Percentiles rank a stretch among this genome's conserved stretches.
Evolutionary conservation across 2,329 filamentous ascomycete species (phyloP).

Genomic region (Eutypa lata): DNA sequence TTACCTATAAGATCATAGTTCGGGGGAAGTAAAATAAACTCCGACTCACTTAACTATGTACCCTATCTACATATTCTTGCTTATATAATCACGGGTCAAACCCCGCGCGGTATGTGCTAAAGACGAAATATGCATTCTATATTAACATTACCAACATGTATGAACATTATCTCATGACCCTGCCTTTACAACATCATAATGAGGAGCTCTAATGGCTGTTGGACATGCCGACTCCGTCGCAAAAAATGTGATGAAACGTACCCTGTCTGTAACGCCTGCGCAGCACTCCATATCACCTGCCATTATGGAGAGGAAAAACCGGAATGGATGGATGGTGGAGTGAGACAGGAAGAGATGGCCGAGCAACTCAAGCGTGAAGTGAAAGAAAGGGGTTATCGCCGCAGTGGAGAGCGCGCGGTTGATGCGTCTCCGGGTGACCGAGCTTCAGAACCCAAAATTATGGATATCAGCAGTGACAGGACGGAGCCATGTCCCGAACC

Average conservation of each 20-base stretch:
- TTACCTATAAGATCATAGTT: no score
- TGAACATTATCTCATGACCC: no score
- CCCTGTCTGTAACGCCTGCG: conserved; percentile 35
- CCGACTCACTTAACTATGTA: no score
- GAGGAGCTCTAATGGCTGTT: conserved; percentile 24
- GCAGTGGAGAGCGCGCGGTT: conserved; percentile 3
- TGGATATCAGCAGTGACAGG: background rate
- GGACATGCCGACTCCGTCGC: conserved; percentile 39
- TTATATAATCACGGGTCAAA: no score
- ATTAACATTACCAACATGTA: no score
- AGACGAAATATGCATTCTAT: no score
- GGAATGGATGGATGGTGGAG: conserved; percentile 35
- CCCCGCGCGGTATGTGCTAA: no score
- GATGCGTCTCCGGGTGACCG: no score
- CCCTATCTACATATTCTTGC: no score
- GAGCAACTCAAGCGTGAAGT: conserved; percentile 18
- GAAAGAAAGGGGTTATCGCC: conserved; percentile 13
- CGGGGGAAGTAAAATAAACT: no score
- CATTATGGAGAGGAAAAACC: conserved; percentile 32
- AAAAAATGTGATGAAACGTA: conserved; percentile 41
- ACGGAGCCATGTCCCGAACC: background rate
- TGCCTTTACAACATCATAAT: no score
- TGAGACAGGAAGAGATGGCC: conserved; percentile 33
- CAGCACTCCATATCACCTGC: conserved; percentile 36
- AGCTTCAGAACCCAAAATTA: background rate